A percentile compares a stretch with the other conserved stretches of the same genome.
Evolutionary conservation across 2,329 filamentous ascomycete species (phyloP).

Genomic region (Epichloe bromicola): DNA sequence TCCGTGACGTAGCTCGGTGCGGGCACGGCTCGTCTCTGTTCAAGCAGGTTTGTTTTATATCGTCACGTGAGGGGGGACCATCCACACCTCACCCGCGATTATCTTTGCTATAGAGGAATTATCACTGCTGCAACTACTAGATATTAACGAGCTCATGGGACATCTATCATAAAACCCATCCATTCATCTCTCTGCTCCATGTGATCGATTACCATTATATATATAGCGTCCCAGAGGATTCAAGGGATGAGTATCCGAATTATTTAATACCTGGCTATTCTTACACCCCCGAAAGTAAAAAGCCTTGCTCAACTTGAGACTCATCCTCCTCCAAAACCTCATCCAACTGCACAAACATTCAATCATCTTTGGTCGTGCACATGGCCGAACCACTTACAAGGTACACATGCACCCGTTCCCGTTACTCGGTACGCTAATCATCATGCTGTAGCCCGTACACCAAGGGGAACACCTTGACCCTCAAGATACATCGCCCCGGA

Average conservation of each 20-base stretch:
- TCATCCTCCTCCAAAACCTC: background rate
- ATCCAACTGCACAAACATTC: background rate
- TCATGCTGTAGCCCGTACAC: background rate
- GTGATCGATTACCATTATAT: too few relatives aligned
- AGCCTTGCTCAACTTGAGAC: background rate
- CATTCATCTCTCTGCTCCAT: too few relatives aligned
- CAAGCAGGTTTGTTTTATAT: background rate
- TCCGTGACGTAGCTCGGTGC: too few relatives aligned
- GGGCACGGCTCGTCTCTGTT: background rate
- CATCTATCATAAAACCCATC: too few relatives aligned
- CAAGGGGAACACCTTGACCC: background rate
- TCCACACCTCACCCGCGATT: background rate
- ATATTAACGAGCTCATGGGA: too few relatives aligned
- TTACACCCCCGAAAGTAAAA: background rate
- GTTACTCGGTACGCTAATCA: background rate
- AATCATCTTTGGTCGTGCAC: background rate
- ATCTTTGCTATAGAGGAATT: background rate
- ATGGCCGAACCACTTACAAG: background rate
- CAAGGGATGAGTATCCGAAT: too few relatives aligned
- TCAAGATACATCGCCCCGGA: background rate
- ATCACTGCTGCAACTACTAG: background rate
- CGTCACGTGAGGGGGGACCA: background rate
- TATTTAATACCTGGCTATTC: background rate
- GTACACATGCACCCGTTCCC: background rate
- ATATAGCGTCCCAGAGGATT: too few relatives aligned